phyloP scores from a whole-genome alignment of 768 basidiomycete genomes.

The Lactifluus echinatus region DNA sequence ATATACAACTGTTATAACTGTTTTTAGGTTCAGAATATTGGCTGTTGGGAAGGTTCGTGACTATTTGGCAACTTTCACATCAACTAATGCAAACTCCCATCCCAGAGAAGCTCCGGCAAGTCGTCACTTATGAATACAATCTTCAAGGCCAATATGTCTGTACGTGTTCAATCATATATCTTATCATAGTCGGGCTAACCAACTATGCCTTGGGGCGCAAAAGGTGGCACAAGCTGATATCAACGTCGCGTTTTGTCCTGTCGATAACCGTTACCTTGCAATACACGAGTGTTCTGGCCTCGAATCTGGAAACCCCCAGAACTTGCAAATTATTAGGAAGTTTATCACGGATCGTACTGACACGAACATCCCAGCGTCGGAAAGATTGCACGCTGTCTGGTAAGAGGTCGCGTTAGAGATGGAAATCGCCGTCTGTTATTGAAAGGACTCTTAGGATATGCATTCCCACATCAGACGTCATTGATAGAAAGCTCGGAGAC shows the following conservation, averaged over 20 bases:
- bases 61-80: too few relatives aligned
- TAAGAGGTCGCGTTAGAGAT: neutral
- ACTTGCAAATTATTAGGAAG: neutral
- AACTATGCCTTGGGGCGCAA: neutral
- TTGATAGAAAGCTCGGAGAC: neutral
- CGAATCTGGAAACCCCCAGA: neutral
- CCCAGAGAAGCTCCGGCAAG: slow-evolving; percentile 5
- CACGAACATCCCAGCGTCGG: neutral
- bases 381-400: slow-evolving; percentile 11
- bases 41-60: slow-evolving; percentile 5
- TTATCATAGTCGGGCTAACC: neutral
- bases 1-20: neutral
- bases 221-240: neutral
- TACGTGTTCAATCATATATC: neutral
- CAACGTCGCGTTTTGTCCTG: neutral
- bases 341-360: neutral
- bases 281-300: neutral
- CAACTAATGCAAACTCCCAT: neutral
- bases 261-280: neutral
- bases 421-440: neutral
- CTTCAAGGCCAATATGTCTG: slow-evolving; percentile 4
- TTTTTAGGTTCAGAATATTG: slow-evolving; percentile 8
- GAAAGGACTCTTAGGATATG: slow-evolving; percentile 1
- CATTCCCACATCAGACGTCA: neutral
- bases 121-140: neutral